These are phyloP conservation scores for Colletotrichum coccodes DNA, from an alignment of 2,329 filamentous ascomycete species.

Conservation along the genomic window DNA sequence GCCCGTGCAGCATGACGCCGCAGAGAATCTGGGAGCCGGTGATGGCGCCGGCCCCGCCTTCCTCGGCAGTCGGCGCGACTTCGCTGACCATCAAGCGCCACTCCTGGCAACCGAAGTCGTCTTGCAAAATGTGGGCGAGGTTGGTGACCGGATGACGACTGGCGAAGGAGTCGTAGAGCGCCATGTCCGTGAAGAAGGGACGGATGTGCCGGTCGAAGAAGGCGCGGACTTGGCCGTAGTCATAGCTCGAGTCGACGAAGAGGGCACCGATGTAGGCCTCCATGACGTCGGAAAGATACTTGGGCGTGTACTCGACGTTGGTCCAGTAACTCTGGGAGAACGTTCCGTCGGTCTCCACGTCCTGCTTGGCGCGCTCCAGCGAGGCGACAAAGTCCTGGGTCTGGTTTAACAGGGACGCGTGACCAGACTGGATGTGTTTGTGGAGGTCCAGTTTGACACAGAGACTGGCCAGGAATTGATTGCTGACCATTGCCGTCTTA, in stretches of 20 bases:
- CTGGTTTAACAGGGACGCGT: slow-evolving; percentile 52
- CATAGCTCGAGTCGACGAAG: slow-evolving; percentile 88
- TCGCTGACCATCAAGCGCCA: slow-evolving; percentile 67
- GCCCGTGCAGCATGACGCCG: slow-evolving; percentile 80
- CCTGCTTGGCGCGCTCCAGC: slow-evolving; percentile 61
- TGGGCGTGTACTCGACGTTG: slow-evolving; percentile 71
- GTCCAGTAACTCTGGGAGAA: slow-evolving; percentile 77
- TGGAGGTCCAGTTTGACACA: slow-evolving; percentile 84
- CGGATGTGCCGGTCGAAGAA: slow-evolving; percentile 84
- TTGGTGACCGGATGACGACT: slow-evolving; percentile 86
- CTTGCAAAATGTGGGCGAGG: slow-evolving; percentile 71
- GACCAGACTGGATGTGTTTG: slow-evolving; percentile 72
- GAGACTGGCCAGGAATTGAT: slow-evolving; percentile 89
- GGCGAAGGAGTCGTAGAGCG: slow-evolving; percentile 86
- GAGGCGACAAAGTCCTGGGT: slow-evolving; percentile 67
- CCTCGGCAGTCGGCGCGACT: slow-evolving; percentile 51
- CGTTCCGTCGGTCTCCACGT: slow-evolving; percentile 41
- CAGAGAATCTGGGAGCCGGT: slow-evolving; percentile 69
- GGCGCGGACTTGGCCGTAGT: slow-evolving; percentile 75
- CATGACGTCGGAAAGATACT: slow-evolving; percentile 84
- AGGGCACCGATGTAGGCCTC: slow-evolving; percentile 91
- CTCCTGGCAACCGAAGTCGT: slow-evolving; percentile 71
- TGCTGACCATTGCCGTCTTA: slow-evolving; percentile 99
- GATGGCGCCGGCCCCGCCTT: slow-evolving; percentile 48
- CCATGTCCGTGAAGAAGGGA: slow-evolving; percentile 87